These are phyloP conservation scores for Nannochloris sp. DNA, from an alignment of 139 green algal species.

Conservation along the genomic window DNA sequence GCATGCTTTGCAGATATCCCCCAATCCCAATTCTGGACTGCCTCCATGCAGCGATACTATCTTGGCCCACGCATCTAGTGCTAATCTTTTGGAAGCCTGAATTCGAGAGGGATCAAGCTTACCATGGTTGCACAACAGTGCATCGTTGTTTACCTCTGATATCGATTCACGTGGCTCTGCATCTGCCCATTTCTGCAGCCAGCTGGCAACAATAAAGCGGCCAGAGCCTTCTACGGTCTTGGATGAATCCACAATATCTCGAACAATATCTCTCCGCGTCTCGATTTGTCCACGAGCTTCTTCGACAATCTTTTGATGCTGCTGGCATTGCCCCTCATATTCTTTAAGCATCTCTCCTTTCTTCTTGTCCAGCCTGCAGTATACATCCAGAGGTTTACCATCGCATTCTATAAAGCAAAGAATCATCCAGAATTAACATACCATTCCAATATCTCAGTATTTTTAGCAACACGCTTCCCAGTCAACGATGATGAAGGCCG, in stretches of 20 bases:
- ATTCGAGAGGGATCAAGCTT: slow-evolving; percentile 39
- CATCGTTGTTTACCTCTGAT: slow-evolving; percentile 34
- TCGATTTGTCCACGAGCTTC: slow-evolving; percentile 6
- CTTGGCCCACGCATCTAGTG: slow-evolving; percentile 14
- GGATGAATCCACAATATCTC: not conserved
- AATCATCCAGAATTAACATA: no score
- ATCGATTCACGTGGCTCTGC: not conserved
- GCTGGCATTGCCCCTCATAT: not conserved
- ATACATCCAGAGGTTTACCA: no score
- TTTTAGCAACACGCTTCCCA: no score
- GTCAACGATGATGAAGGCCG: no score
- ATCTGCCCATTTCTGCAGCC: slow-evolving; percentile 38
- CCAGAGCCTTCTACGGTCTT: slow-evolving; percentile 7
- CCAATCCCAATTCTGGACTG: slow-evolving; percentile 19
- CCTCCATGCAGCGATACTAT: slow-evolving; percentile 16
- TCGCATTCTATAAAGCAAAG: no score
- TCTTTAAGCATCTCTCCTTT: not conserved
- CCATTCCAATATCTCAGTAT: no score
- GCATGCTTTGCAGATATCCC: slow-evolving; percentile 32
- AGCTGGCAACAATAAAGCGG: slow-evolving; percentile 28
- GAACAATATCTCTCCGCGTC: not conserved
- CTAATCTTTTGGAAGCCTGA: slow-evolving; percentile 22
- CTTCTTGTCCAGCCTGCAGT: not conserved
- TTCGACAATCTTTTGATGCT: not conserved
- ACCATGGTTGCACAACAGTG: slow-evolving; percentile 45